Evolutionary conservation across 2,329 filamentous ascomycete species (phyloP).

Genomic region (Botrytis sinoallii): DNA sequence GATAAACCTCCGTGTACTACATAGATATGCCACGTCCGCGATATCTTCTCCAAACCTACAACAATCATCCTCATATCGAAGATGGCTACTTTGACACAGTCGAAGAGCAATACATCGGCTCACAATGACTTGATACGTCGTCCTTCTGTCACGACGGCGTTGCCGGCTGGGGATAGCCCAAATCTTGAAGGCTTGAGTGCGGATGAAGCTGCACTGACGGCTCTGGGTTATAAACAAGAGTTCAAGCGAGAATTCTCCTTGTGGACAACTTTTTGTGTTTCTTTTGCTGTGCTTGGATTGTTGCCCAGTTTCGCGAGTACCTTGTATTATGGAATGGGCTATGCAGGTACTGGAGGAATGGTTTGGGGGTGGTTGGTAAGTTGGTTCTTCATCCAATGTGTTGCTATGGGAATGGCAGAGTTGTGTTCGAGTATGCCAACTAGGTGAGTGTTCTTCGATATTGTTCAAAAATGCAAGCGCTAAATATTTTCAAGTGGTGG

Average conservation of each 20-base stretch:
- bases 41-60: not conserved
- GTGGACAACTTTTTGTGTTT: constrained; percentile 73
- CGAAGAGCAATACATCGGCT: constrained; percentile 18
- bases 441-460: constrained; percentile 39
- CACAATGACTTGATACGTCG: constrained; percentile 18
- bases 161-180: constrained; percentile 47
- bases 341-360: constrained; percentile 60
- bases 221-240: constrained; percentile 55
- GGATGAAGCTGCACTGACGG: constrained; percentile 60
- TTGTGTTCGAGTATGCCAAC: constrained; percentile 72
- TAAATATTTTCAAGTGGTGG: constrained; percentile 50
- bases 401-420: constrained; percentile 68
- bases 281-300: constrained; percentile 68
- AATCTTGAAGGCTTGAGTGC: constrained; percentile 44
- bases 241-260: constrained; percentile 65
- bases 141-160: constrained; percentile 48
- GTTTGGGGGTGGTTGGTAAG: constrained; percentile 75
- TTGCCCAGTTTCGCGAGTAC: constrained; percentile 70
- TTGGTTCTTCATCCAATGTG: constrained; percentile 68
- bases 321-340: constrained; percentile 66
- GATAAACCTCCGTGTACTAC: constrained; percentile 8
- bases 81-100: constrained; percentile 7
- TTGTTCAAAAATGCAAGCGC: not conserved
- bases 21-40: constrained; percentile 7
- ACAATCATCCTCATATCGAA: constrained; percentile 11